Evolutionary conservation across 1,284 basidiomycete genomes (phyloP), one percentile per base, ranked within the genome.

Genomic region (Naganishia liquefaciens): DNA sequence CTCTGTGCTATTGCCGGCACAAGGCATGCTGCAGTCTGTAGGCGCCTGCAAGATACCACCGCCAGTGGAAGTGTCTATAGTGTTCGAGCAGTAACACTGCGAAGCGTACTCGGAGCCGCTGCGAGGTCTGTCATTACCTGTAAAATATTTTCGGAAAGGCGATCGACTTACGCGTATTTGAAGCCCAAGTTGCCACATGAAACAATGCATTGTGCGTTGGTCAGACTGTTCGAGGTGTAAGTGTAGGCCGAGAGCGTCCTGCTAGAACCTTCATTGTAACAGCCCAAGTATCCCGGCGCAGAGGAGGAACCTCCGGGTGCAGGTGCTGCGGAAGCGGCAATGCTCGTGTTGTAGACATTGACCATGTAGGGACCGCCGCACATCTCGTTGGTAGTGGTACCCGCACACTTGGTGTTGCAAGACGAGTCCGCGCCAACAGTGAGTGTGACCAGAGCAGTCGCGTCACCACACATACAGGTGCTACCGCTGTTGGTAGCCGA

Each of bases 1-100:
- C 44, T 72, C 54, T 5, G 66, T 58, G n/a, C 67, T 54, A 58
- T 74, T 70, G 25, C 76, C 76, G 2, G 71, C 69, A 57, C 76
- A 77, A 19, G 66, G 37, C 42, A 52, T 51, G 3, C 43, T 15
- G 53, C 66, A 68, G 17, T 53, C 46, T 2, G 66, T 25, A 0
- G 54, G 61, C 50, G 62, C 62, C 55, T 39, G 37, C 33, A 60
- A 40, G 47, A 60, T 60, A 50, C 57, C 57, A 50, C 67, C 69
- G 28, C 44, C 57, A 13, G 69, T 52, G 10, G 60, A 57, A 60
- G 69, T 69, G 30, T 69, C 71, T 55, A 60, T 60, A 5, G 43
- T 50, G 51, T 58, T 62, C 7, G 58, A 60, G 42, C 68, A 69
- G 39, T 44, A 57, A 43, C 68, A 69, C 23, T 64, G 55, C 2